Evolutionary conservation across 441 rosid species (phyloP), one percentile per base, ranked within the genome.

Genomic region (Erodium trifolium): DNA sequence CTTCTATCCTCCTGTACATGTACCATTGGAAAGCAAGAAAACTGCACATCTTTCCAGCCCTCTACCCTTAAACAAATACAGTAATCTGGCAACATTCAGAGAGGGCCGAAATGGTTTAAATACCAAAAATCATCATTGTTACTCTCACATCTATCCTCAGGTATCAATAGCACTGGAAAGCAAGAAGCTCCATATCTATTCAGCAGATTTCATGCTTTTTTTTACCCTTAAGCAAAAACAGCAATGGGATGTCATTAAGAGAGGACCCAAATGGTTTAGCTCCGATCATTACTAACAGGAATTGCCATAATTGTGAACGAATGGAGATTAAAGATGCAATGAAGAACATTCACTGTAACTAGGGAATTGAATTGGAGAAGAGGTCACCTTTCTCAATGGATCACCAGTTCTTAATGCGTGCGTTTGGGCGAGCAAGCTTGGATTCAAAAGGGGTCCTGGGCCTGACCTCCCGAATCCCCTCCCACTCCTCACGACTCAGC

Each of bases 401-500:
- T 91, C 99, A 73, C 91, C 96, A 0, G 90, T 86, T 83, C 99
- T 90, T 78, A 94, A 94, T 81, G 66, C 75, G 78, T 23, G 97
- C 97, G 76, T 86, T 86, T 12, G 53, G 53, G 14, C 97, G 91
- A 72, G 97, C 97, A 80, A 90, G 91, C 83, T 82, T 90, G 75
- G 99, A 94, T 79, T 94, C 99, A 55, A 92, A 92, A 55, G 97
- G 98, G 62, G 98, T 92, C 84, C 96, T 84, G 14, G 99, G 96
- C 78, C 99, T 88, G 74, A 88, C 87, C 80, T 92, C 97, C 67
- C 90, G 82, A 69, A 92, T 68, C 71, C 82, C 82, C 65, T 87
- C 94, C 98, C 99, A 94, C 72, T 94, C 99, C 70, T 92, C 93
- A 16, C 84, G 94, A 45, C 77, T 81, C 17, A 94, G 80, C 98